A percentile compares a stretch with the other conserved stretches of the same genome.
These are phyloP conservation scores for Hyaloscypha variabilis DNA, from an alignment of 495 filamentous ascomycete genomes.

Conservation along the genomic window DNA sequence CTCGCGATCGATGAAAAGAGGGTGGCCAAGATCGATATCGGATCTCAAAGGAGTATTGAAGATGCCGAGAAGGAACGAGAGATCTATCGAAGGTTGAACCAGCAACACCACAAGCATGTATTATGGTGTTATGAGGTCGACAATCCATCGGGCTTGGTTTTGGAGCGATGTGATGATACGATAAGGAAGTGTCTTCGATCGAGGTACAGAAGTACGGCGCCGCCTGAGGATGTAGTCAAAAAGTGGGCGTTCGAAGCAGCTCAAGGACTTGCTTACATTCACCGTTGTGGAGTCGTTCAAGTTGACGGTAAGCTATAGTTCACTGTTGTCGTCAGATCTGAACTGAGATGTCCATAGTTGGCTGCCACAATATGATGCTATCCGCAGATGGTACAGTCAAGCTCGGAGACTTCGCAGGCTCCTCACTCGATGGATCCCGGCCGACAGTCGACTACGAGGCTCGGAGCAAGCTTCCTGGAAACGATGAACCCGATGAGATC, in stretches of 20 bases:
- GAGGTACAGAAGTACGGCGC: neutral
- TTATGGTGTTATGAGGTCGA: neutral
- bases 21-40: neutral
- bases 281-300: conserved; percentile 2
- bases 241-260: neutral
- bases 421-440: conserved; percentile 2
- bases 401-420: conserved; percentile 4
- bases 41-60: neutral
- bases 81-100: neutral
- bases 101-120: neutral
- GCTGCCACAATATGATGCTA: neutral
- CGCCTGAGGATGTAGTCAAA: neutral
- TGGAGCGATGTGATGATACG: neutral
- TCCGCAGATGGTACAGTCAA: neutral
- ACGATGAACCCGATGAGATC: neutral
- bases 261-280: neutral
- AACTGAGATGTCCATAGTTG: neutral
- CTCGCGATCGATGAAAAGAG: neutral
- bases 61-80: neutral
- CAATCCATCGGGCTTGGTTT: neutral
- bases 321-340: neutral
- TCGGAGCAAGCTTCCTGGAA: neutral
- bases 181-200: neutral
- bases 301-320: neutral
- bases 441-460: neutral